Percentiles rank a stretch among this genome's conserved stretches.
Conservation (phyloP, 148 eudicot genomes). For the Spergularia bocconei region DNA sequence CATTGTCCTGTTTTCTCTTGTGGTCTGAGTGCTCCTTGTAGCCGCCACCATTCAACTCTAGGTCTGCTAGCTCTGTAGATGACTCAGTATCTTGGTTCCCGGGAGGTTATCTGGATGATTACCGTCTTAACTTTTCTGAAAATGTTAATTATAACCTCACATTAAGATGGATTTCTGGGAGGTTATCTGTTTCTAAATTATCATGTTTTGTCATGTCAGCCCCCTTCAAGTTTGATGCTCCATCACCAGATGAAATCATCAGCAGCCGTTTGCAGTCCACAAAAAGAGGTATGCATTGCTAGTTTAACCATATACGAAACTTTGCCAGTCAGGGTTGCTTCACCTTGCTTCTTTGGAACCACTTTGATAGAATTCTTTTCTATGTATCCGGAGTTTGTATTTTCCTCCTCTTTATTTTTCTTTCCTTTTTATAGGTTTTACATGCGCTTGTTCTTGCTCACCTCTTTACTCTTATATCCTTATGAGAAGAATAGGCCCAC, state of each 20-base stretch:
- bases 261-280: constrained; percentile 46
- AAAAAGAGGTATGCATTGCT: constrained; percentile 51
- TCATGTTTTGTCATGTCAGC: constrained; percentile 41
- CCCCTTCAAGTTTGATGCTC: constrained; percentile 83
- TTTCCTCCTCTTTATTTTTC: not conserved
- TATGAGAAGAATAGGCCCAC: not conserved
- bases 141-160: not conserved
- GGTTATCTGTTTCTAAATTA: constrained; percentile 26
- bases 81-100: not conserved
- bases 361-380: not conserved
- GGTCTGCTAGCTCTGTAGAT: constrained; percentile 48
- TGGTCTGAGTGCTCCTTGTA: constrained; percentile 45
- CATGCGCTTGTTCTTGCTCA: not conserved
- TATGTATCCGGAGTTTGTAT: not conserved
- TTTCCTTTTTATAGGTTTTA: not conserved
- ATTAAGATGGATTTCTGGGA: not conserved
- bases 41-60: constrained; percentile 45
- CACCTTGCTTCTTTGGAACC: constrained; percentile 4
- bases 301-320: not conserved
- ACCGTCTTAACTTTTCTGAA: not conserved
- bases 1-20: constrained; percentile 43
- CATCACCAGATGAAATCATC: constrained; percentile 83
- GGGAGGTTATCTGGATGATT: not conserved
- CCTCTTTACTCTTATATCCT: not conserved
- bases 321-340: not conserved